phyloP scores from a whole-genome alignment of 2,329 filamentous ascomycete species.

The Passalora sequoiae region DNA sequence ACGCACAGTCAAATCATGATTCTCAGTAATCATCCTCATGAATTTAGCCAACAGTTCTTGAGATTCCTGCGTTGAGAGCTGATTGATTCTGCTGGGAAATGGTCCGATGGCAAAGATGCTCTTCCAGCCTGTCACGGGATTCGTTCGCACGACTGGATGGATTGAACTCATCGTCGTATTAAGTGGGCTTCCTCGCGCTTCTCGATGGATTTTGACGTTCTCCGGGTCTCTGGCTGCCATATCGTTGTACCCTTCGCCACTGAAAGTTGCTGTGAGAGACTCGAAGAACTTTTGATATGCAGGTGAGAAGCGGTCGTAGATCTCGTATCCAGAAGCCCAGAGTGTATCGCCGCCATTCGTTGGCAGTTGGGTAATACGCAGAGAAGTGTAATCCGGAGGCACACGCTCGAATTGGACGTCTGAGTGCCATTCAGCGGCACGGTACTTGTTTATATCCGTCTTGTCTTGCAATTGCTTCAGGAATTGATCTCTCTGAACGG shows the following conservation, averaged over 20 bases:
- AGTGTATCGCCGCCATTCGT: slow-evolving; percentile 51
- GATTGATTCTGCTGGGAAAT: slow-evolving; percentile 45
- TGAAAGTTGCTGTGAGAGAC: slow-evolving; percentile 50
- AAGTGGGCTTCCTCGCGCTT: slow-evolving; percentile 25
- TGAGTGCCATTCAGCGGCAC: slow-evolving; percentile 42
- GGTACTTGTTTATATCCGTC: slow-evolving; percentile 6
- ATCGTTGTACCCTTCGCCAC: slow-evolving; percentile 8
- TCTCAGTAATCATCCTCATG: slow-evolving; percentile 41
- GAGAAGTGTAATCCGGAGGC: slow-evolving; percentile 58
- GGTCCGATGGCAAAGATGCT: slow-evolving; percentile 48
- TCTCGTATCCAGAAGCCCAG: slow-evolving; percentile 63
- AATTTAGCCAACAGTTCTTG: slow-evolving; percentile 23
- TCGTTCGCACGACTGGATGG: slow-evolving; percentile 53
- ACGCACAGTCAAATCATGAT: slow-evolving; percentile 65
- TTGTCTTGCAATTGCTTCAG: slow-evolving; percentile 33
- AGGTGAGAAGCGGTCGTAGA: slow-evolving; percentile 59
- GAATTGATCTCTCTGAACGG: slow-evolving; percentile 36
- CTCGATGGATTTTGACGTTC: slow-evolving; percentile 11
- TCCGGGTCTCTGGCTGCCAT: slow-evolving; percentile 29
- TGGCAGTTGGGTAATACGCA: slow-evolving; percentile 55
- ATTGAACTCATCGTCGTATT: slow-evolving; percentile 16
- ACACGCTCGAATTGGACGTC: slow-evolving; percentile 62
- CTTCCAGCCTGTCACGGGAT: slow-evolving; percentile 60
- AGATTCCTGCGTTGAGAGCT: slow-evolving; percentile 37
- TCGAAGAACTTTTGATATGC: slow-evolving; percentile 57